Conservation (phyloP, 352 stramenopile genomes). For the Globisporangium emineosum region DNA sequence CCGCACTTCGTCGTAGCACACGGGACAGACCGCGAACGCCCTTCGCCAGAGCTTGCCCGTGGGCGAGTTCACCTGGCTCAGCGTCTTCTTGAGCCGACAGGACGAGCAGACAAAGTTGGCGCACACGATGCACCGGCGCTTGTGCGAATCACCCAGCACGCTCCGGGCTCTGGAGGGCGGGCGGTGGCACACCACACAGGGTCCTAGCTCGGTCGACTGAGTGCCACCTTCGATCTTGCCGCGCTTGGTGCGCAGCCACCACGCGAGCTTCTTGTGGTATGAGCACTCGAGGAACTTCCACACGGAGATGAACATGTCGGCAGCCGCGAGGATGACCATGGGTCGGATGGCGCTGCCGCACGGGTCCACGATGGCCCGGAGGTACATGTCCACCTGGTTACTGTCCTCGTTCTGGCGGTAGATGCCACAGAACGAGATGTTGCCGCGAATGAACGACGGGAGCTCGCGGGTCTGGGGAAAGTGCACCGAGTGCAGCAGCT, state of each 20-base stretch:
- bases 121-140: constrained; percentile 3
- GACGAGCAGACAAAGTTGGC: constrained; percentile 1
- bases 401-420: constrained; percentile 1
- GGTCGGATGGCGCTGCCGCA: not conserved
- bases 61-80: constrained; percentile 5
- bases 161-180: not conserved
- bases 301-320: constrained; percentile 1
- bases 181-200: not conserved
- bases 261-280: constrained; percentile 3
- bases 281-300: constrained; percentile 6
- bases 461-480: constrained; percentile 33
- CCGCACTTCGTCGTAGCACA: not conserved
- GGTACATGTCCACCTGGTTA: not conserved
- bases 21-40: not conserved
- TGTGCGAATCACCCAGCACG: not conserved
- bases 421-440: constrained; percentile 9
- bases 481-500: constrained; percentile 39
- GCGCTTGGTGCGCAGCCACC: constrained; percentile 1
- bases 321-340: not conserved
- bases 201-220: not conserved
- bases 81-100: constrained; percentile 10
- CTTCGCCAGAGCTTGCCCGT: constrained; percentile 1
- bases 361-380: not conserved
- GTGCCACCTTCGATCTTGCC: not conserved
- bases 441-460: constrained; percentile 22